Evolutionary conservation across 2,329 filamentous ascomycete genomes (phyloP), one percentile per base, ranked within the genome.

Genomic region (Cladosporium sp.): DNA sequence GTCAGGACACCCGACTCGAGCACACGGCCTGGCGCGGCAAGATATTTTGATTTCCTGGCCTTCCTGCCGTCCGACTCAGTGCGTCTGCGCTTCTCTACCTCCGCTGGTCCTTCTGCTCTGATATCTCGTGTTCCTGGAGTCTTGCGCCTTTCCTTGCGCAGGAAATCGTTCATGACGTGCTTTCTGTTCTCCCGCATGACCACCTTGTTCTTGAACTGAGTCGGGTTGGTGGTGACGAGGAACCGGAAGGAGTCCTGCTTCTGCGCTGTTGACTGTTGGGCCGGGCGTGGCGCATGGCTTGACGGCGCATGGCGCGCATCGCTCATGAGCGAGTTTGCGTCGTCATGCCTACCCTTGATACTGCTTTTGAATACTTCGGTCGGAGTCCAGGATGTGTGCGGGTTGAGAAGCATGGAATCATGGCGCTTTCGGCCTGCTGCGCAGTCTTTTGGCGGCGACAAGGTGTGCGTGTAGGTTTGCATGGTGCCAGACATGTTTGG

Each of bases 131-230:
- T 30, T 2, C 49, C 51, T 6, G 49, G 49, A 8, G 49, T 44
- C 51, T 64, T 65, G 64, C 55, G 63, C 26, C 71, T 68, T 38
- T 75, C 73, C 63, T 76, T 75, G 38, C 68, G 68, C 7, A 77
- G 68, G 58, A 74, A 76, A 59, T 74, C 69, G 36, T 73, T 67
- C 74, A 76, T 77, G 24, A 77, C 75, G 65, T 74, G 71, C 51
- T 71, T 67, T 2, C 75, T 73, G 49, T 74, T 73, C 58, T 72
- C 69, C 26, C 70, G 69, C 71, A 76, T 72, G 15, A 71, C 70
- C 3, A 65, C 67, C 44, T 69, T 72, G 57, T 77, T 70, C 57
- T 70, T 73, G 47, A 74, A 69, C 60, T 76, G 66, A 15, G 34
- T 36, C 34, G 34, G 34, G 34, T 36, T 67, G 30, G 70, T 70